Percentiles rank a stretch among this genome's conserved stretches.
phyloP scores from a whole-genome alignment of 352 stramenopile genomes.

The Phytophthora hibernalis region DNA sequence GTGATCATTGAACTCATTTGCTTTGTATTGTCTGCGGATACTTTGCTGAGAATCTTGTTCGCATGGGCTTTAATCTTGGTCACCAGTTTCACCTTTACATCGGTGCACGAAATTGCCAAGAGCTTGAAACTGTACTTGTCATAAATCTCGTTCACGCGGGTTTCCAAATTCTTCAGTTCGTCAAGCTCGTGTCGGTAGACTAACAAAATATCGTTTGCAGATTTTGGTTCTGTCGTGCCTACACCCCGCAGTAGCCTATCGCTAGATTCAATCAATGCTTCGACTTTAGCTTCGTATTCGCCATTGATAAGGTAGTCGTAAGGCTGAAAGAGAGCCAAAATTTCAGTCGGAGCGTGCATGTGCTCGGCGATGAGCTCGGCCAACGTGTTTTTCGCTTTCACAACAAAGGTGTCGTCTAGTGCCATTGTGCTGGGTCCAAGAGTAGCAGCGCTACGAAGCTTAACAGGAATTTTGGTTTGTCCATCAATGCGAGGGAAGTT shows the following conservation, averaged over 20 bases:
- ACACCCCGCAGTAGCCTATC: slow-evolving; percentile 28
- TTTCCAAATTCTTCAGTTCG: slow-evolving; percentile 59
- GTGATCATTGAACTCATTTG: slow-evolving; percentile 88
- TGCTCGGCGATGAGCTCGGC: slow-evolving; percentile 66
- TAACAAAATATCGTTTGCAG: slow-evolving; percentile 55
- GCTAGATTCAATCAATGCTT: slow-evolving; percentile 49
- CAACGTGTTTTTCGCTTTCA: slow-evolving; percentile 70
- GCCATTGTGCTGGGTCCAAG: slow-evolving; percentile 88
- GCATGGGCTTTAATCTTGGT: slow-evolving; percentile 76
- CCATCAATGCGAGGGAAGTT: slow-evolving; percentile 91
- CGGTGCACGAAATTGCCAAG: slow-evolving; percentile 89
- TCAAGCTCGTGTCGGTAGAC: slow-evolving; percentile 61
- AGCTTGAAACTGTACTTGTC: slow-evolving; percentile 92
- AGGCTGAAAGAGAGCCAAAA: slow-evolving; percentile 77
- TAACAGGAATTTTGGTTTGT: slow-evolving; percentile 75
- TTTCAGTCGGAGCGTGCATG: slow-evolving; percentile 65
- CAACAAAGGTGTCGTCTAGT: slow-evolving; percentile 81
- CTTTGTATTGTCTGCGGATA: slow-evolving; percentile 87
- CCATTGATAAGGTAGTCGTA: slow-evolving; percentile 87
- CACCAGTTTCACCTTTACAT: slow-evolving; percentile 89
- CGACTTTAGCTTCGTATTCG: slow-evolving; percentile 72
- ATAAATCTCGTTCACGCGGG: slow-evolving; percentile 56
- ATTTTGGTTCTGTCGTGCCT: slow-evolving; percentile 18
- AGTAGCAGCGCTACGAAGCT: slow-evolving; percentile 61
- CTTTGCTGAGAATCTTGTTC: slow-evolving; percentile 75